Conservation (phyloP, 2,329 filamentous ascomycete species). For the Arthrobotrys pseudoclavata region DNA sequence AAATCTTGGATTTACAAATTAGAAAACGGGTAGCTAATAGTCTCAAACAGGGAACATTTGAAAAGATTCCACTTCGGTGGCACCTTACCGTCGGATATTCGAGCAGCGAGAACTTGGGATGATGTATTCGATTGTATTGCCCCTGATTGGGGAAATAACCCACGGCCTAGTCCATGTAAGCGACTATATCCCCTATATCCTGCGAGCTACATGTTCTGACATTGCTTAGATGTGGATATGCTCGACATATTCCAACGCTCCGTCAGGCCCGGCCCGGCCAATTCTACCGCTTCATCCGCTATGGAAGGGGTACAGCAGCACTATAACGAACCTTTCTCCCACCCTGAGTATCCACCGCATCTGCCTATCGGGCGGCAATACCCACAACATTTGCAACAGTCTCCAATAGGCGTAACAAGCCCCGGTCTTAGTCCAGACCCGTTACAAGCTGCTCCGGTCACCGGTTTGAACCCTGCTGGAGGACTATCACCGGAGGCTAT, state of each 20-base stretch:
- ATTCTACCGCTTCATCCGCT: constrained; percentile 1
- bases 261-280: constrained; percentile 7
- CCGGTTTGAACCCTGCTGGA: constrained; percentile 1
- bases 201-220: constrained; percentile 1
- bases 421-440: constrained; percentile 2
- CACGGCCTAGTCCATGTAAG: constrained; percentile 53
- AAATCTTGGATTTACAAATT: neutral
- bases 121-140: constrained; percentile 57
- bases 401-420: neutral
- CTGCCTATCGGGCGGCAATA: neutral
- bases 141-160: constrained; percentile 50
- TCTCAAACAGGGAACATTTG: constrained; percentile 40
- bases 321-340: constrained; percentile 1
- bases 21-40: constrained; percentile 4
- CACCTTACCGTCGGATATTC: constrained; percentile 44
- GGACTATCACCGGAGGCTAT: constrained; percentile 7
- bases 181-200: neutral
- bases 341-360: neutral
- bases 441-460: neutral
- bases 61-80: constrained; percentile 57
- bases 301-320: constrained; percentile 16
- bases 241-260: constrained; percentile 57
- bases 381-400: neutral
- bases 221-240: constrained; percentile 52
- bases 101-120: constrained; percentile 52